Percentiles rank a stretch among this genome's conserved stretches.
These are phyloP conservation scores for Aspergillus bombycis DNA, from an alignment of 2,329 filamentous ascomycete species.

Conservation along the genomic window DNA sequence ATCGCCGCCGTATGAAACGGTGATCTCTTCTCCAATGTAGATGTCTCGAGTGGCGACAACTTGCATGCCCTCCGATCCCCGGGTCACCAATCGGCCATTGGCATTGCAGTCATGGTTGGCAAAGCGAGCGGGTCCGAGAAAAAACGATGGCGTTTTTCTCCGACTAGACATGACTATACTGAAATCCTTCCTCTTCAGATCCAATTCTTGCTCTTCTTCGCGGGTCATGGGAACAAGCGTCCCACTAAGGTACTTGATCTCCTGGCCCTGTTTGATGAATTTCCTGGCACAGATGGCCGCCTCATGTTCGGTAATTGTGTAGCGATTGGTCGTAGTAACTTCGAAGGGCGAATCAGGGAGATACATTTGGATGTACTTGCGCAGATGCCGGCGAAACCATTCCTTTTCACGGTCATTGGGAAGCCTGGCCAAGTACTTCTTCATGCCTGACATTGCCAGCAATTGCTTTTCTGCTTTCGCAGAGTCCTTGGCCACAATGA, in stretches of 20 bases:
- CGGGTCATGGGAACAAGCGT: constrained; percentile 91
- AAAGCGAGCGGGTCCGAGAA: constrained; percentile 92
- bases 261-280: constrained; percentile 77
- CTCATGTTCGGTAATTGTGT: constrained; percentile 88
- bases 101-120: constrained; percentile 96
- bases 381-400: constrained; percentile 82
- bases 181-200: constrained; percentile 85
- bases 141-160: constrained; percentile 86
- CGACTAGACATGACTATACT: constrained; percentile 94
- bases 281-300: constrained; percentile 82
- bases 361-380: constrained; percentile 91
- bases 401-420: constrained; percentile 78
- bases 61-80: constrained; percentile 83
- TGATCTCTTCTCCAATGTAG: constrained; percentile 88
- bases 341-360: constrained; percentile 93
- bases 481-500: constrained; percentile 75
- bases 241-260: constrained; percentile 86
- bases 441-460: constrained; percentile 72
- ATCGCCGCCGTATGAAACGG: constrained; percentile 90
- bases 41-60: constrained; percentile 85
- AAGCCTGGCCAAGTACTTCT: constrained; percentile 69
- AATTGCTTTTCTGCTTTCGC: constrained; percentile 72
- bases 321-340: constrained; percentile 89
- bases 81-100: constrained; percentile 84
- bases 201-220: constrained; percentile 83